Percentiles rank a stretch among this genome's conserved stretches.
These are phyloP conservation scores for Taiozyma sp. DNA, from an alignment of 1,139 yeast genomes.

Conservation along the genomic window DNA sequence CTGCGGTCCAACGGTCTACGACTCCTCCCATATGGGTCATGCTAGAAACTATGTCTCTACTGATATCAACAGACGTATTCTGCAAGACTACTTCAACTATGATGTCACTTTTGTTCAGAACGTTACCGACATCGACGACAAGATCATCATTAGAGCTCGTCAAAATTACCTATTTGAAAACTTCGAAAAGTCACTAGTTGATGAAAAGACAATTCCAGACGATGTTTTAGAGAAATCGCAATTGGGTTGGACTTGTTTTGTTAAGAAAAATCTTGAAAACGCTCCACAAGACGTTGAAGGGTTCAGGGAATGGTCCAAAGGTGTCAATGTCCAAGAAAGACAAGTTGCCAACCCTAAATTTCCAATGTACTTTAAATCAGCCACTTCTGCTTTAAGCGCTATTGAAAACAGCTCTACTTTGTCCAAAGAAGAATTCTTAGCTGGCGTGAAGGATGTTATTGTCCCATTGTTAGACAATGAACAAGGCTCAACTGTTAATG, in stretches of 20 bases:
- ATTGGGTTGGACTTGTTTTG: slow-evolving; percentile 45
- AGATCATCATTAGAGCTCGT: slow-evolving; percentile 91
- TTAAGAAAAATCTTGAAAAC: slow-evolving; percentile 53
- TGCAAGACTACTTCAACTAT: slow-evolving; percentile 89
- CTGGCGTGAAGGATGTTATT: slow-evolving; percentile 61
- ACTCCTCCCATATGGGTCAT: slow-evolving; percentile 98
- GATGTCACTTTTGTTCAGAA: slow-evolving; percentile 86
- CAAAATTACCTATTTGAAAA: slow-evolving; percentile 77
- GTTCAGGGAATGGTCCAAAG: slow-evolving; percentile 48
- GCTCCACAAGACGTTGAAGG: slow-evolving; percentile 32
- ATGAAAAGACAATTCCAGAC: slow-evolving; percentile 27
- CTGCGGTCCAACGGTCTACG: slow-evolving; percentile 99
- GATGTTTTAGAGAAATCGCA: slow-evolving; percentile 38
- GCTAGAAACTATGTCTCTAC: slow-evolving; percentile 95
- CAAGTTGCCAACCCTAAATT: slow-evolving; percentile 68
- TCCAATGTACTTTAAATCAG: slow-evolving; percentile 78
- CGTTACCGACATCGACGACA: slow-evolving; percentile 97
- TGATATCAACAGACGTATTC: slow-evolving; percentile 84
- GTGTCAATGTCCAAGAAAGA: slow-evolving; percentile 45
- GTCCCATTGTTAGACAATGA: slow-evolving; percentile 70
- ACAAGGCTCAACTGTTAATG: slow-evolving; percentile 72
- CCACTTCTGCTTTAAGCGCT: slow-evolving; percentile 46
- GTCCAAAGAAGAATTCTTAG: slow-evolving; percentile 39
- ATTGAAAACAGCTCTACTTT: slow-evolving; percentile 25
- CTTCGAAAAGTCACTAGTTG: slow-evolving; percentile 32